Base-by-base conservation (phyloP, 352 stramenopile genomes). In the Globisporangium megalacanthum region DNA sequence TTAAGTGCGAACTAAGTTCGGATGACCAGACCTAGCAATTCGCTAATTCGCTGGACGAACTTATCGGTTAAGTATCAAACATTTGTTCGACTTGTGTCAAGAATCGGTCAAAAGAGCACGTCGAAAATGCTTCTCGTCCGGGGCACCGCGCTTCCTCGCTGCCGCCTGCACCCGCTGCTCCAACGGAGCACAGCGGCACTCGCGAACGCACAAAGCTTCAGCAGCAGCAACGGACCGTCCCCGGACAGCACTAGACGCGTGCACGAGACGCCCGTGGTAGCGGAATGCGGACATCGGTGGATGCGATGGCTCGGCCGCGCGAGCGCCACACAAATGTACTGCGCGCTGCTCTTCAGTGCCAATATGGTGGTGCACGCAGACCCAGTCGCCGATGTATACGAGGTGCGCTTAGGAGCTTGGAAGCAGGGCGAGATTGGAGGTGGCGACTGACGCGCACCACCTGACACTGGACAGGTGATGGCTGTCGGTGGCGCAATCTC, bases 311-410 rank as follows among this genome's bases (percentile, higher is more conserved):
- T 91, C 47, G 79, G 81, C 19, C 65, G 64, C 7, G 79, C 70
- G 47, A 87, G 70, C 37, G 70, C 76, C 41, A 82, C 72, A 59
- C 81, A 91, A 47, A 89, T 91, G 78, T 91, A 89, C 65, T 89
- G 78, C 54, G 66, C 77, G 6, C 44, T 91, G 54, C 61, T 91
- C 39, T 68, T 87, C 37, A 80, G 70, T 2, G 78, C 77, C 4
- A 87, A 78, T 20, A 64, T 91, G 46, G 67, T 89, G 39, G 83
- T 76, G 36, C 77, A 86, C 52, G 77, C 78, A 2, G 75, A 86
- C 50, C 56, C 70, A 0, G 65, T 50, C 15, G 78, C 66, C 55
- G 75, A 87, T 46, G 74, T 88, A 31, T 70, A 77, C 55, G 73
- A 81, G 66, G 67, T 82, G n/a, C 14, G 48, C 10, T 9, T 15